Evolutionary conservation across 139 green algal genomes (phyloP), one percentile per base, ranked within the genome.

Genomic region (Diplosphaera chodatii): DNA sequence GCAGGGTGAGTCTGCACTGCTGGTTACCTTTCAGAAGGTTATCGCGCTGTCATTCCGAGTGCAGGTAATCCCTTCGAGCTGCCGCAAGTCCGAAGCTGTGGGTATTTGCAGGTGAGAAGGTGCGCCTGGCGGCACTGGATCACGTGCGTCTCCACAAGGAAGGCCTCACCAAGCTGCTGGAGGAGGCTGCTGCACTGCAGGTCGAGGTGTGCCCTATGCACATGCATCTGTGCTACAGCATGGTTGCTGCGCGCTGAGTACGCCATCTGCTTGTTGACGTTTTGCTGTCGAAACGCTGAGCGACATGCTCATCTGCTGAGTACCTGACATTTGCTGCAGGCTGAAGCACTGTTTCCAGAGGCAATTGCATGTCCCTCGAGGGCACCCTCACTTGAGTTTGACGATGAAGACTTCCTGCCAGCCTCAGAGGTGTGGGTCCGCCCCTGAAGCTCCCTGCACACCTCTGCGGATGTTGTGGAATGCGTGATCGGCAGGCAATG

Each of bases 61-160:
- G n/a, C n/a, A n/a, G n/a, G n/a, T n/a, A n/a, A n/a, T n/a, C n/a
- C n/a, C n/a, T n/a, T n/a, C n/a, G n/a, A n/a, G n/a, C n/a, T n/a
- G n/a, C n/a, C n/a, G n/a, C n/a, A n/a, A n/a, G n/a, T n/a, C n/a
- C n/a, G n/a, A n/a, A n/a, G n/a, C n/a, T n/a, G n/a, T n/a, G n/a
- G n/a, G n/a, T n/a, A n/a, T n/a, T 29, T 55, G 33, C 34, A 70
- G 66, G 66, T n/a, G 66, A 70, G 66, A 40, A 62, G 25, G 66
- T 34, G 33, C 66, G 66, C 4, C 34, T 37, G 66, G 66, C 66
- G n/a, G 66, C 30, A 4, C 4, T 70, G 34, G 34, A 30, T 6
- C n/a, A 28, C 23, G 66, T 70, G 33, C 34, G 33, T 16, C 22
- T 2, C 30, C 66, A 70, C 66, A 40, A 62, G 34, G 34, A n/a